Conservation (phyloP, 2,329 filamentous ascomycete species). For the Phaeomoniella chlamydospora region DNA sequence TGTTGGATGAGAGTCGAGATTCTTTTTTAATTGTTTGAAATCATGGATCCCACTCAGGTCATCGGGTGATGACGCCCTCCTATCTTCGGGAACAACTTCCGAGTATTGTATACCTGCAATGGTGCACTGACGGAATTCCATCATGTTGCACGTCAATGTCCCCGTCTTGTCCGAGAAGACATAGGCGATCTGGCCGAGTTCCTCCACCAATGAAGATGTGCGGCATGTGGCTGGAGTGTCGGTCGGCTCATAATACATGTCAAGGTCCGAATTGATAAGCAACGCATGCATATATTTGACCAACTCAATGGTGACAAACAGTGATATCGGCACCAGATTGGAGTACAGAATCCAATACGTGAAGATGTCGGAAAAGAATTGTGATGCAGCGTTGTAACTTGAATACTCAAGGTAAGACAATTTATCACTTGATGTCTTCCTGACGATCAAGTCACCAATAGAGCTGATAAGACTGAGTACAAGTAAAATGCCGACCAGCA, state of each 20-base stretch:
- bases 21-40: constrained; percentile 60
- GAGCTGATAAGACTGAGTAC: constrained; percentile 79
- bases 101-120: constrained; percentile 92
- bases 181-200: constrained; percentile 94
- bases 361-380: constrained; percentile 87
- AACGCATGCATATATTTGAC: constrained; percentile 99
- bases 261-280: constrained; percentile 90
- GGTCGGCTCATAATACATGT: constrained; percentile 93
- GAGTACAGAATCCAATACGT: constrained; percentile 99
- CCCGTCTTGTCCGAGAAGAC: constrained; percentile 98
- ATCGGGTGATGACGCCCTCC: constrained; percentile 60
- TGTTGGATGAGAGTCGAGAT: constrained; percentile 48
- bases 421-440: constrained; percentile 45
- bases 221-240: constrained; percentile 92
- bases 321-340: constrained; percentile 87
- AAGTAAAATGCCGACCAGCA: constrained; percentile 74
- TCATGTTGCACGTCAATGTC: constrained; percentile 93
- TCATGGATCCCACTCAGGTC: constrained; percentile 68
- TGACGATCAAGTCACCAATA: constrained; percentile 73
- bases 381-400: constrained; percentile 51
- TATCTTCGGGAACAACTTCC: constrained; percentile 82
- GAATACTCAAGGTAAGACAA: constrained; percentile 62
- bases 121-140: constrained; percentile 94
- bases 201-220: constrained; percentile 91
- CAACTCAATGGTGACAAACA: constrained; percentile 93